These are phyloP conservation scores for Coelomomyces lativittatus DNA, from an alignment of 371 early-diverging fungal species.

Conservation along the genomic window DNA sequence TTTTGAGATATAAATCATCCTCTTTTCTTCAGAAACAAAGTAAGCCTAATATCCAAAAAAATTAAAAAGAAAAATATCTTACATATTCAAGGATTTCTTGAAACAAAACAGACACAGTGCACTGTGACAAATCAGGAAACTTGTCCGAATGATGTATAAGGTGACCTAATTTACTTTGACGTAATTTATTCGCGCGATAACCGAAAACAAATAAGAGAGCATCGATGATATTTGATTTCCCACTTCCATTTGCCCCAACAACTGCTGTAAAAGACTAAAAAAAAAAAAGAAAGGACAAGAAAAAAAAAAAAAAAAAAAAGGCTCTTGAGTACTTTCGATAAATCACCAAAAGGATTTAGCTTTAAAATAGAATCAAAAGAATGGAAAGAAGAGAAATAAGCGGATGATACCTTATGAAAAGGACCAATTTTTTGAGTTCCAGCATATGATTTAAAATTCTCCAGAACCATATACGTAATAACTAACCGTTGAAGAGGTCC, in stretches of 20 bases:
- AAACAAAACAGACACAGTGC: constrained; percentile 90
- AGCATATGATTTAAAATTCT: constrained; percentile 91
- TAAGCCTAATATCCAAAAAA: not conserved
- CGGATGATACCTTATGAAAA: too few species aligned
- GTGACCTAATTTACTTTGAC: constrained; percentile 88
- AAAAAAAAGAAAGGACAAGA: too few species aligned
- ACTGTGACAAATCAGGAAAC: constrained; percentile 45
- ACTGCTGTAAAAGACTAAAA: constrained; percentile 2
- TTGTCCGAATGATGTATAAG: constrained; percentile 88
- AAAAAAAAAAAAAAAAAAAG: too few species aligned
- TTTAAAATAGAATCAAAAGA: too few species aligned
- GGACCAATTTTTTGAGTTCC: constrained; percentile 85
- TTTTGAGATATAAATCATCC: too few species aligned
- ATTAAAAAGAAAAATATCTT: constrained; percentile 1
- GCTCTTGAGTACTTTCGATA: too few species aligned
- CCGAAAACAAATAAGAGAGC: constrained; percentile 98
- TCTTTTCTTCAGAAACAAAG: too few species aligned
- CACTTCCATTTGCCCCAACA: constrained; percentile 1
- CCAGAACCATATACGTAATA: constrained; percentile 74
- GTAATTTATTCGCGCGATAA: constrained; percentile 94
- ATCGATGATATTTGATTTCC: constrained; percentile 94
- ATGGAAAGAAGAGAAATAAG: too few species aligned
- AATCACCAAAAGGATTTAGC: too few species aligned
- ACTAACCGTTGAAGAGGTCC: constrained; percentile 44
- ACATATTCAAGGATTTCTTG: constrained; percentile 65